Base-by-base conservation (phyloP, 169 alveolate genomes). In the Plasmodium cynomolgi region DNA sequence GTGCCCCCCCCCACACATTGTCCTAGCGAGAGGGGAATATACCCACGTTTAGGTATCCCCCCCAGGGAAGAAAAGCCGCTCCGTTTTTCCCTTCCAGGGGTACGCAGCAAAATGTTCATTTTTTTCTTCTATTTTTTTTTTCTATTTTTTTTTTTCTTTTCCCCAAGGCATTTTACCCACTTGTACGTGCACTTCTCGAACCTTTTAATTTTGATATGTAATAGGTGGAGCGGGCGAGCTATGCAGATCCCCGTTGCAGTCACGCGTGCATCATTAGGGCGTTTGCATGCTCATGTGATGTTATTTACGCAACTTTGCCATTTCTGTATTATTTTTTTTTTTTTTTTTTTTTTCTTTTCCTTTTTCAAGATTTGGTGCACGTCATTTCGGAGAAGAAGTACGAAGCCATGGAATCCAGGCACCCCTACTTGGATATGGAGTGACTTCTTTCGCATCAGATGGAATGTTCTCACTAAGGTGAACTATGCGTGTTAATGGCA, bases 101-200 rank as follows among this genome's bases (percentile, higher is more conserved):
- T 68, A 26, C 77, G 17, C 39, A 68, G 23, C 15, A 31, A 37
- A n/a, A 3, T 77, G 17, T 20, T 34, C 34, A 11, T n/a, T 77
- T 33, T 77, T n/a, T 8, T 34, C 20, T n/a, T 6, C 7, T 23
- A 9, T 7, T 8, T 7, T 9, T 71, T 71, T 5, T 9, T 26
- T 23, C 8, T 15, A 56, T 54, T 73, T 26, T 47, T 29, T 92
- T 20, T 50, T 92, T 77, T 81, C 74, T 83, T 15, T 15, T 33
- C 33, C 73, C 81, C 33, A 39, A 80, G 94, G 73, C 94, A 90
- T 34, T 90, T 80, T 37, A 90, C 94, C 50, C 94, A 90, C 47
- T 50, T 90, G 91, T 90, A 68, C 20, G 58, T 90, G 34, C 94
- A 90, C 74, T 90, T 80, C 58, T 33, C 33, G 29, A 90, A 90